Percentiles rank a stretch among this genome's conserved stretches.
phyloP scores from a whole-genome alignment of 768 basidiomycete genomes.

The Boletus vermiculosoides region DNA sequence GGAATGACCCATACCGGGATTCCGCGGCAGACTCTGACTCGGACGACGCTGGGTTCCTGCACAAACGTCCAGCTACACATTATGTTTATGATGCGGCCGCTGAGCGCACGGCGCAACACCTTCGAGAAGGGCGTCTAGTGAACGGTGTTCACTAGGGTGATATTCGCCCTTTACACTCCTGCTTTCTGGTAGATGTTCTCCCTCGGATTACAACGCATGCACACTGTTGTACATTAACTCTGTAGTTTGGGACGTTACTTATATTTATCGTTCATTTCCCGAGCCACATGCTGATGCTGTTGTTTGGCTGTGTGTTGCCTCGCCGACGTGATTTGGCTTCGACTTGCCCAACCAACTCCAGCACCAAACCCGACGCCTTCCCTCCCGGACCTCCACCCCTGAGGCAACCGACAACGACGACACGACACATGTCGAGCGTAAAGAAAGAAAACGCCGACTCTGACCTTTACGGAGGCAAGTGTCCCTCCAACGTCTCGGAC shows the following conservation, averaged over 20 bases:
- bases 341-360: constrained; percentile 14
- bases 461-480: constrained; percentile 48
- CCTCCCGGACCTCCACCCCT: neutral
- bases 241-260: constrained; percentile 21
- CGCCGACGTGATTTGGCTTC: neutral
- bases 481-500: neutral
- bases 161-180: neutral
- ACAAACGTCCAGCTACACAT: constrained; percentile 49
- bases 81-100: constrained; percentile 95
- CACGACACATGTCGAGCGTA: constrained; percentile 19
- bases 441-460: constrained; percentile 37
- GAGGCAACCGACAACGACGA: neutral
- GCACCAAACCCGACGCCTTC: neutral
- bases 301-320: constrained; percentile 28
- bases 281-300: constrained; percentile 13
- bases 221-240: constrained; percentile 26
- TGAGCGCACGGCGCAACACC: constrained; percentile 66
- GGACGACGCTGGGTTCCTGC: constrained; percentile 40
- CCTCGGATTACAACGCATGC: constrained; percentile 15
- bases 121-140: constrained; percentile 44
- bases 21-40: constrained; percentile 47
- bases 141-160: constrained; percentile 46
- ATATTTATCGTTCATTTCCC: constrained; percentile 23
- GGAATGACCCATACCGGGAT: constrained; percentile 35
- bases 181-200: constrained; percentile 14